Evolutionary conservation across 2,329 filamentous ascomycete species (phyloP), one percentile per base, ranked within the genome.

Genomic region (Aspergillus pseudotamarii): DNA sequence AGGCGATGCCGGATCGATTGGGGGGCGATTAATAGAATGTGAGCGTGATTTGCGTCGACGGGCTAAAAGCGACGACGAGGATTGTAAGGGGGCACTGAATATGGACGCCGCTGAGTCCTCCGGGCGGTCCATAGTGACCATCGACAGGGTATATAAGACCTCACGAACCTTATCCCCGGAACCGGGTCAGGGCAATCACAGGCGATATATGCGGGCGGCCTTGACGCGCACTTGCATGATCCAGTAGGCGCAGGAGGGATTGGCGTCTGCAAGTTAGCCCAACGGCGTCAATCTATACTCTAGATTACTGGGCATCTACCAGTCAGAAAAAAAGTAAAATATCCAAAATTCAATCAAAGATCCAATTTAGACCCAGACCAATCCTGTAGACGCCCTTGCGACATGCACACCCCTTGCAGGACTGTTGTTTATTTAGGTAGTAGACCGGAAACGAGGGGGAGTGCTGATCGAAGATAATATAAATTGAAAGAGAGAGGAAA

Each of bases 41-140:
- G 71, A 69, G 60, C 74, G 76, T 58, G 71, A 78, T 58, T 79
- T 82, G 66, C 86, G 85, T 74, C 80, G 80, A 66, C 74, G 80
- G 70, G 71, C 79, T 68, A 75, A 69, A 66, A 70, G 70, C 69
- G 74, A 57, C 65, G 73, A 63, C 45, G 66, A 62, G n/a, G 60
- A 53, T 59, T 74, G 61, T 69, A 71, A 63, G 74, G 68, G 72
- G 61, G 70, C 68, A 62, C 68, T 70, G 57, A 68, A 58, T 43
- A 64, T 67, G 46, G 68, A 62, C 36, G 65, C 67, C 65, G 69
- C 54, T 57, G 69, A 62, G 55, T 64, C 65, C 58, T 75, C 68
- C 48, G 71, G 61, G 32, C 67, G 65, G 68, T 74, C 72, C 75
- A 78, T 77, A 61, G 71, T 68, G 69, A 70, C 67, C 70, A 73